A percentile compares a stretch with the other conserved stretches of the same genome.
These are phyloP conservation scores for Pestalotiopsis fici DNA, from an alignment of 2,329 filamentous ascomycete genomes.

Conservation along the genomic window DNA sequence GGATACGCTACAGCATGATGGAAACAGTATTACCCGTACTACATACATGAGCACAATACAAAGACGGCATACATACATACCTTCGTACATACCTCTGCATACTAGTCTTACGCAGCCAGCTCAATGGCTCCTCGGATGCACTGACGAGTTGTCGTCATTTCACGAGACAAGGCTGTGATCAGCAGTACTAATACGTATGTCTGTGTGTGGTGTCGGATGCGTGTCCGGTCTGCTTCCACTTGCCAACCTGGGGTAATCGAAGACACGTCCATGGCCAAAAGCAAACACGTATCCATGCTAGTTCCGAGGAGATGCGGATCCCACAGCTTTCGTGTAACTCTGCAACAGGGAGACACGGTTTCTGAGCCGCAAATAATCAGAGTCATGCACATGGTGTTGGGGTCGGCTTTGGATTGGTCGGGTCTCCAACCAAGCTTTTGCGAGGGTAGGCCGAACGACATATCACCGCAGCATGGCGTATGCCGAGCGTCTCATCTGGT, in stretches of 20 bases:
- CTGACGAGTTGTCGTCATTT: not conserved
- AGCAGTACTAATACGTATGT: not conserved
- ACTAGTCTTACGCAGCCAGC: not conserved
- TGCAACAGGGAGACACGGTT: not conserved
- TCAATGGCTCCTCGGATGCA: not conserved
- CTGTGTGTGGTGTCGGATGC: not conserved
- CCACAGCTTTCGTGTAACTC: not conserved
- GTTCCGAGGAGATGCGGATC: conserved; percentile 7
- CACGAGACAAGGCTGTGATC: not conserved
- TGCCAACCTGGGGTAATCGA: not conserved
- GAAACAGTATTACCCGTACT: not conserved
- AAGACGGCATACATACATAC: not conserved
- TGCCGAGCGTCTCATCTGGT: not conserved
- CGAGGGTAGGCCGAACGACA: not conserved
- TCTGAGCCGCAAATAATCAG: conserved; percentile 1
- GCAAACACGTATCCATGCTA: not conserved
- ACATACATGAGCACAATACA: not conserved
- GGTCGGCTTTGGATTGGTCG: not conserved
- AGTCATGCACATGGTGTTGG: not conserved
- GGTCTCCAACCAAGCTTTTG: not conserved
- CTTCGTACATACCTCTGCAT: not conserved
- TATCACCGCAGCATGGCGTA: not conserved
- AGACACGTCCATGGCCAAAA: not conserved
- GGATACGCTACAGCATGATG: not conserved
- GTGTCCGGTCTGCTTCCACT: not conserved